Evolutionary conservation across 495 filamentous ascomycete genomes (phyloP), one percentile per base, ranked within the genome.

Genomic region (Daldinia concentrica): DNA sequence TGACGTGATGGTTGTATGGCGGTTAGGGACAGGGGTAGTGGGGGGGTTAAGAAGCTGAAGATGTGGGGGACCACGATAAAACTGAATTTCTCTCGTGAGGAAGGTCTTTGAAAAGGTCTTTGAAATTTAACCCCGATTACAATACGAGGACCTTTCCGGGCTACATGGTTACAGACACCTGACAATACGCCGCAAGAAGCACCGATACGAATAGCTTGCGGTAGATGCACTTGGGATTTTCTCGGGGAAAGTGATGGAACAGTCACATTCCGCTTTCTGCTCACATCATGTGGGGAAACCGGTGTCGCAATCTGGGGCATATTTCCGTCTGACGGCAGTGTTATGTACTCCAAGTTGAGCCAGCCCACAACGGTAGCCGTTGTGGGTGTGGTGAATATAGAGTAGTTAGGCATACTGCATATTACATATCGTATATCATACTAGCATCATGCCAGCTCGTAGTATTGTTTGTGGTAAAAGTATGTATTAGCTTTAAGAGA

Each of bases 191-290:
- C 52, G 54, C 37, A 51, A 51, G 27, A 29, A 60, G 30, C 69
- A 62, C 64, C 69, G 59, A 62, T 30, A 68, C 43, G 59, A 64
- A 15, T 34, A 41, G 19, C 27, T 17, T 59, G 19, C 24, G 27
- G 30, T 54, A 63, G 32, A 22, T 17, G 19, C 48, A 60, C 52
- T 30, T 54, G 51, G 43, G 55, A 56, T 43, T 60, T 72, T 54
- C 56, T 34, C 39, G 45, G 60, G 48, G 19, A 9, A 64, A 22
- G 26, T 63, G 34, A 69, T 66, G 62, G 60, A 59, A 69, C 62
- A 55, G 62, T 73, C 66, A 57, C 65, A 73, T 73, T 73, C 65
- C 39, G 56, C 37, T 27, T 60, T 68, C 50, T 61, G 26, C 39
- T 65, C 59, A 36, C 37, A 64, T 72, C 60, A 73, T 68, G 70